These are phyloP conservation scores for Keithomyces neogunnii DNA, from an alignment of 2,329 filamentous ascomycete genomes.

Conservation along the genomic window DNA sequence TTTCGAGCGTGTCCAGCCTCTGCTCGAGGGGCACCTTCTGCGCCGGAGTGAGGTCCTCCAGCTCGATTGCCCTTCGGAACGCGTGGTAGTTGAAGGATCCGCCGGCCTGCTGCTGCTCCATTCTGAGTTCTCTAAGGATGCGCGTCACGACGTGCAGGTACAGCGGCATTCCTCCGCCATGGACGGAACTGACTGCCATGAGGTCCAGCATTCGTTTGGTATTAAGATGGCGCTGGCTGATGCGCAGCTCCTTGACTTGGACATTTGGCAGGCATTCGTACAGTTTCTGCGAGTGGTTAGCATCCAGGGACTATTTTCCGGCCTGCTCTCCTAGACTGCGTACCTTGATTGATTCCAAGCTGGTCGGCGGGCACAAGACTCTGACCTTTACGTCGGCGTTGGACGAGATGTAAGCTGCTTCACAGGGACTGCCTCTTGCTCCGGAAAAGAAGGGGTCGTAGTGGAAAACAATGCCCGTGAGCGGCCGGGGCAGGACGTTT, in stretches of 20 bases:
- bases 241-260: constrained; percentile 37
- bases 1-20: constrained; percentile 40
- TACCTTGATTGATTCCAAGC: constrained; percentile 31
- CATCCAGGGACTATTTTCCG: not conserved
- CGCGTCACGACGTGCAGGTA: constrained; percentile 49
- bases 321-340: not conserved
- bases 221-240: constrained; percentile 45
- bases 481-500: constrained; percentile 38
- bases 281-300: constrained; percentile 17
- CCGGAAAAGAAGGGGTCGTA: constrained; percentile 50
- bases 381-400: constrained; percentile 34
- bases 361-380: constrained; percentile 47
- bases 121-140: constrained; percentile 48
- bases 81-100: constrained; percentile 38
- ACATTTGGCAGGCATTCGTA: constrained; percentile 37
- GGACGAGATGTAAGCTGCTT: constrained; percentile 48
- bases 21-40: constrained; percentile 45
- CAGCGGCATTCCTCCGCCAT: constrained; percentile 36
- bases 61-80: constrained; percentile 30
- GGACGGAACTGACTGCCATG: constrained; percentile 40
- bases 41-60: constrained; percentile 30
- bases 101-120: constrained; percentile 29
- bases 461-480: constrained; percentile 57
- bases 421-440: constrained; percentile 41
- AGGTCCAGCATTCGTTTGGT: constrained; percentile 50